Evolutionary conservation across 2,329 filamentous ascomycete genomes (phyloP).

Genomic region (Cladosporium cucumerinum): DNA sequence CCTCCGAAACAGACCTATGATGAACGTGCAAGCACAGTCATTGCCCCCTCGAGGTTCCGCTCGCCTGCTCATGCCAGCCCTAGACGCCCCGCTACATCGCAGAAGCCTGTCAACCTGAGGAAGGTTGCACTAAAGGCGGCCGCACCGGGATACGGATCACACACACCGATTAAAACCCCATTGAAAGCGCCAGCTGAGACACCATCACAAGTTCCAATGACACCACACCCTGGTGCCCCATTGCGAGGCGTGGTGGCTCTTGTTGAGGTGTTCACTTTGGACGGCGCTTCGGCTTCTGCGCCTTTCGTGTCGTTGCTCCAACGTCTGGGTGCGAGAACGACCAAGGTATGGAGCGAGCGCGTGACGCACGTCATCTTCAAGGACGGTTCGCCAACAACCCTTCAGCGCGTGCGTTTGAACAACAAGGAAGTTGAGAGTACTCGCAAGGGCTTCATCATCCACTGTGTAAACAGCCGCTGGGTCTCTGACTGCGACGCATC

Average conservation of each 20-base stretch:
- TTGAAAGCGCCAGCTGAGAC: slow-evolving; percentile 26
- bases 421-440: slow-evolving; percentile 30
- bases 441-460: slow-evolving; percentile 27
- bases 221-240: slow-evolving; percentile 35
- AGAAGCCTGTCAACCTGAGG: slow-evolving; percentile 21
- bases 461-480: slow-evolving; percentile 39
- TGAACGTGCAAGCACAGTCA: slow-evolving; percentile 12
- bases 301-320: slow-evolving; percentile 35
- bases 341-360: slow-evolving; percentile 35
- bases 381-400: slow-evolving; percentile 35
- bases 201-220: slow-evolving; percentile 32
- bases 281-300: slow-evolving; percentile 35
- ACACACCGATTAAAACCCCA: slow-evolving; percentile 33
- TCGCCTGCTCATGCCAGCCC: slow-evolving; percentile 13
- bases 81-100: slow-evolving; percentile 12
- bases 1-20: slow-evolving; percentile 12
- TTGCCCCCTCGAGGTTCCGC: slow-evolving; percentile 13
- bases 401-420: slow-evolving; percentile 33
- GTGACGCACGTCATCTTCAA: slow-evolving; percentile 40
- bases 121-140: slow-evolving; percentile 28
- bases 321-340: slow-evolving; percentile 36
- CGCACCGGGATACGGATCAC: slow-evolving; percentile 17
- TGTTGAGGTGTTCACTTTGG: slow-evolving; percentile 37
- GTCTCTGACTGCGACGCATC: slow-evolving; percentile 35
- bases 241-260: slow-evolving; percentile 33